Conservation (phyloP, 208 protist genomes). For the Wallacemonas sp. region DNA sequence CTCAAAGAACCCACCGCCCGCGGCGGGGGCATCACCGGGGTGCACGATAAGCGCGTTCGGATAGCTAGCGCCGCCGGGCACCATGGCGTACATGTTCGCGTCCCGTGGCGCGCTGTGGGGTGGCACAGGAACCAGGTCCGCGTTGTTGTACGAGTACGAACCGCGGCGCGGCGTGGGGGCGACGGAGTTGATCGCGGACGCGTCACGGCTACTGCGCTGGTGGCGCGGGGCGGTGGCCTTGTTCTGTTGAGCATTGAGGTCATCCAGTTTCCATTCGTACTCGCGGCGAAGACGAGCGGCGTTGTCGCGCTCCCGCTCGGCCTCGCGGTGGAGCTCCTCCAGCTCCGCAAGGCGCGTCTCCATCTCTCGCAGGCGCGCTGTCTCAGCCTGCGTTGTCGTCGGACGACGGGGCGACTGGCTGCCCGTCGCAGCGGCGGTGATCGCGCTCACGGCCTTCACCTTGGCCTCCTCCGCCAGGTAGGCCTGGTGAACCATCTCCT, state of each 20-base stretch:
- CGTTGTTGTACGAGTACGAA: constrained; percentile 15
- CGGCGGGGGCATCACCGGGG: background rate
- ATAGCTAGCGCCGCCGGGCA: constrained; percentile 20
- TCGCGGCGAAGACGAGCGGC: constrained; percentile 55
- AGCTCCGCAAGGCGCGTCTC: constrained; percentile 61
- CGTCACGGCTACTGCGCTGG: constrained; percentile 15
- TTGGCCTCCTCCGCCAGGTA: constrained; percentile 71
- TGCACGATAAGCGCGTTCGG: constrained; percentile 11
- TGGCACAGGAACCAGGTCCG: constrained; percentile 6
- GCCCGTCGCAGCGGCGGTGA: constrained; percentile 8
- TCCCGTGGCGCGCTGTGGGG: background rate
- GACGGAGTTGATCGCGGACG: constrained; percentile 29
- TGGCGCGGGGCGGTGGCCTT: constrained; percentile 4
- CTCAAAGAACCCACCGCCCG: background rate
- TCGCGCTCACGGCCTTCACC: constrained; percentile 34
- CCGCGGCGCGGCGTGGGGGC: background rate
- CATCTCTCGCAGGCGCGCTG: constrained; percentile 60
- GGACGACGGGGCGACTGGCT: constrained; percentile 18
- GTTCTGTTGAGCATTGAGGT: constrained; percentile 20
- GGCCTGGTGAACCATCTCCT: constrained; percentile 80
- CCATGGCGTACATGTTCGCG: constrained; percentile 9
- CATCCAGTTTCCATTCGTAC: constrained; percentile 49
- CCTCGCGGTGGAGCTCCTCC: constrained; percentile 66
- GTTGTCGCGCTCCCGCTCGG: constrained; percentile 56
- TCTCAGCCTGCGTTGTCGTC: constrained; percentile 27